Base-by-base conservation (phyloP, 495 filamentous ascomycete genomes). In the Lasiosphaeria ovina region DNA sequence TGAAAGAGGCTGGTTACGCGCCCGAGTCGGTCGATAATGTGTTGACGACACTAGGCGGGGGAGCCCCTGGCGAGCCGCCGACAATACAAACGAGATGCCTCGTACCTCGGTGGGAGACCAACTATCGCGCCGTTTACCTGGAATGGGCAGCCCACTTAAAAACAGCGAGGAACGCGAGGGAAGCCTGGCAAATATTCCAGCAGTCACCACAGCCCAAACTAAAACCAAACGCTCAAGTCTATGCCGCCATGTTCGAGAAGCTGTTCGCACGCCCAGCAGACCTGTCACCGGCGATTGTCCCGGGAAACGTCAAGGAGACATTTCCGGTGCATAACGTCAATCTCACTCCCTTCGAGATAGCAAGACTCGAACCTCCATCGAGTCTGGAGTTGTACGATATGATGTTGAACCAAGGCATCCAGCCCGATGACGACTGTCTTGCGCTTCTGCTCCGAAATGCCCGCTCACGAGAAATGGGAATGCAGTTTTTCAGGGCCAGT, bases 231-330 rank as follows among this genome's bases (percentile, higher is more conserved):
- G 16, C 58, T n/a, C 60, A 66, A 24, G 71, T 77, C 11, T 80
- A 80, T 53, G 70, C 65, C 5, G 73, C 74, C 47, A 79, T 81
- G 76, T 79, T 81, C 34, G 56, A 68, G 34, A 81, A 80, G 60
- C 61, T 80, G 12, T 69, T 64, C 49, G 70, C 73, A 8, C 56
- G 31, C 1, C 58, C 60, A 2, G 56, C 66, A 10, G 31, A 35
- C 33, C 32, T 47, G 6, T 44, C 58, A 11, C 61, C 66, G 3
- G 58, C 35, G 17, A 51, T 70, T 3, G 59, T 77, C 11, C 77
- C 77, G 12, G 79, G 79, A 3, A 78, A 79, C 35, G 49, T 60
- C 24, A 64, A 66, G 40, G 71, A 74, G 52, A 66, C 58, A 9
- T 76, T 78, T 33, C 75, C 75, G 1, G 63, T 73, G 14, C 48